Evolutionary conservation across 2,329 filamentous ascomycete genomes (phyloP), one percentile per base, ranked within the genome.

Genomic region (Diaporthe humulicola): DNA sequence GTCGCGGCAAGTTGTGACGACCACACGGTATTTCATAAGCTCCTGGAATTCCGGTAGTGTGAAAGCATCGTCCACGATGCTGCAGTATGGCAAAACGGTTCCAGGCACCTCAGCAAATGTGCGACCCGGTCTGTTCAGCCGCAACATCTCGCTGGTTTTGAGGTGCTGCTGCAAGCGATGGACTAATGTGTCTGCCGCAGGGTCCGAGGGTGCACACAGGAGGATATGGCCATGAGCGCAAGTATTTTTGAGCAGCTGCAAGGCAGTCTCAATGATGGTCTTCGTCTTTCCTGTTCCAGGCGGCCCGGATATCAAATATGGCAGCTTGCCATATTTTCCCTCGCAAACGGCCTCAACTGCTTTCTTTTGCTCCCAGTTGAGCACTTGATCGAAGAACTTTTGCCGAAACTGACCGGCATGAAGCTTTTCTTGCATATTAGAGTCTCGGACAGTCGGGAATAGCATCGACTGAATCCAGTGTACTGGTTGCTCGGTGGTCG

Each of bases 231-330:
- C 73, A 9, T 71, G 54, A 12, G 58, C 40, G 9, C 38, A 54
- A 14, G 76, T 73, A 48, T 78, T 77, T 38, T 71, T 75, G 19
- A 78, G 54, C 14, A 79, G 69, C 72, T 79, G 79, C 22, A 80
- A 67, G 9, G 76, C 76, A 4, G 70, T 76, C 66, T 80, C 79
- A 58, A 79, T 78, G 48, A 80, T 71, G 5, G 79, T 80, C 74
- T 78, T 79, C 10, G 79, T 79, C 69, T 79, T 80, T 14, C 79
- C 79, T 0, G 78, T 79, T 14, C 79, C 79, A 1, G 79, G 79
- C 7, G 79, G 79, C 14, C 79, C 78, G 2, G 77, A 79, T n/a
- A 80, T 78, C n/a, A 79, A 71, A 45, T 78, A 80, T 3, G 78
- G 78, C n/a, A 80, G 61, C 8, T 73, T 77, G 58, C 78, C 77